phyloP scores from a whole-genome alignment of 768 basidiomycete species.

The Agrocybe praecox region DNA sequence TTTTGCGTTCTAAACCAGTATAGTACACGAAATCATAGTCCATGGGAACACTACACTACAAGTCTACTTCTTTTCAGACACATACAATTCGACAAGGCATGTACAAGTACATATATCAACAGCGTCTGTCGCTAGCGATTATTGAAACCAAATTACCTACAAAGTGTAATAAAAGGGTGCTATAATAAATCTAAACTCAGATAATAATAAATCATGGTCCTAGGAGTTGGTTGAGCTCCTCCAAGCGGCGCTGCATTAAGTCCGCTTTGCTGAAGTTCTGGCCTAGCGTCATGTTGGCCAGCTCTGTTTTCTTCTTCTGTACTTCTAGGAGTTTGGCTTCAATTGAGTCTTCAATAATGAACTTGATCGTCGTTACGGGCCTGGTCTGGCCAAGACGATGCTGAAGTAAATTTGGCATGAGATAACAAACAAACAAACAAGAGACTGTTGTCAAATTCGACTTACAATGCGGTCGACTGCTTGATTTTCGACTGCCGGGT shows the following conservation, averaged over 20 bases:
- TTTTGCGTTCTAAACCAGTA: slow-evolving; percentile 63
- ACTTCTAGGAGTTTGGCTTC: slow-evolving; percentile 92
- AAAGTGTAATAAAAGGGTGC: slow-evolving; percentile 11
- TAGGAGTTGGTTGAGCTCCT: slow-evolving; percentile 83
- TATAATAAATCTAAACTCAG: slow-evolving; percentile 19
- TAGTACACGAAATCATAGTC: not conserved
- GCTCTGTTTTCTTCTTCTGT: slow-evolving; percentile 90
- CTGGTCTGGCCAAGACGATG: slow-evolving; percentile 95
- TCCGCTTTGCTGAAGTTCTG: slow-evolving; percentile 88
- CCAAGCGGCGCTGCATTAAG: slow-evolving; percentile 82
- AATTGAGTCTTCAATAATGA: slow-evolving; percentile 94
- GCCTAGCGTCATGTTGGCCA: slow-evolving; percentile 93
- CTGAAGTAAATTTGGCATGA: slow-evolving; percentile 37
- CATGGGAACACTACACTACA: not conserved
- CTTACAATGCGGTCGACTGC: slow-evolving; percentile 96
- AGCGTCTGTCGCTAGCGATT: not conserved
- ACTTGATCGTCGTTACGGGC: slow-evolving; percentile 89
- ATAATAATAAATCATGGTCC: slow-evolving; percentile 37
- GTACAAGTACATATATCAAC: not conserved
- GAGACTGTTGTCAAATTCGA: slow-evolving; percentile 11
- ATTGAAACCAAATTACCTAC: slow-evolving; percentile 6
- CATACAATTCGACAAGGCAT: not conserved
- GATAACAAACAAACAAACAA: not conserved
- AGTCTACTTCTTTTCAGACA: not conserved
- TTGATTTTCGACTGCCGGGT: slow-evolving; percentile 96